These are phyloP conservation scores for Stachybotrys chlorohalonatus DNA, from an alignment of 2,329 filamentous ascomycete genomes.

Conservation along the genomic window DNA sequence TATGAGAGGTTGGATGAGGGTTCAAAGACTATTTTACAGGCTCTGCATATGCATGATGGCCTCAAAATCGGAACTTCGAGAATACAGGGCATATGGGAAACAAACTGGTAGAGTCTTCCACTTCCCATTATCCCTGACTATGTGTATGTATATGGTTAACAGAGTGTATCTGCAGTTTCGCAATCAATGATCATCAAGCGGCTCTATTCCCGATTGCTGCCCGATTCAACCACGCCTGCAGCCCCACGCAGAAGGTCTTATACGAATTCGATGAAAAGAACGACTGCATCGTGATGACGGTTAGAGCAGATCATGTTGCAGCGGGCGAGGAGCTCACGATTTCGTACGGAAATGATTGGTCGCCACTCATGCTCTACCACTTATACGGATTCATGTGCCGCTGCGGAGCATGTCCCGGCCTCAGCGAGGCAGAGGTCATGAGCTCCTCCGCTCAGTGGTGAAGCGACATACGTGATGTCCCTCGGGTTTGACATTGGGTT, in stretches of 20 bases:
- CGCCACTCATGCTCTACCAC: slow-evolving; percentile 26
- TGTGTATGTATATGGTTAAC: background rate
- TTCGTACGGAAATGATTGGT: slow-evolving; percentile 30
- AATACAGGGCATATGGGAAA: slow-evolving; percentile 30
- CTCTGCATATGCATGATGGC: slow-evolving; percentile 26
- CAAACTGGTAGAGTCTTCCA: slow-evolving; percentile 34
- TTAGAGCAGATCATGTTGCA: slow-evolving; percentile 21
- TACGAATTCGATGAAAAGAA: slow-evolving; percentile 29
- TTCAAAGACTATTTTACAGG: slow-evolving; percentile 22
- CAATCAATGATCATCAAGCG: slow-evolving; percentile 14
- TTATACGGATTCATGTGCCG: slow-evolving; percentile 44
- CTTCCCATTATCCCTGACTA: background rate
- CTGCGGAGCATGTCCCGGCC: slow-evolving; percentile 35
- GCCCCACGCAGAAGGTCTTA: slow-evolving; percentile 28
- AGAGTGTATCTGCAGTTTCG: slow-evolving; percentile 15
- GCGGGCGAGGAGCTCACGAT: slow-evolving; percentile 43
- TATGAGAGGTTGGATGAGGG: slow-evolving; percentile 23
- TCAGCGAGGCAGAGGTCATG: slow-evolving; percentile 7
- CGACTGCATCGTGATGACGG: slow-evolving; percentile 30
- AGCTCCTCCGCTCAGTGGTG: background rate
- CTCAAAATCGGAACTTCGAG: slow-evolving; percentile 15
- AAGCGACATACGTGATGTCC: no score
- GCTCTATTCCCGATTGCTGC: slow-evolving; percentile 41
- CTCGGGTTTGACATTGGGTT: background rate
- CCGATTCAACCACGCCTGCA: slow-evolving; percentile 51